Conservation (phyloP, 495 filamentous ascomycete genomes). For the Ramalina intermedia region DNA sequence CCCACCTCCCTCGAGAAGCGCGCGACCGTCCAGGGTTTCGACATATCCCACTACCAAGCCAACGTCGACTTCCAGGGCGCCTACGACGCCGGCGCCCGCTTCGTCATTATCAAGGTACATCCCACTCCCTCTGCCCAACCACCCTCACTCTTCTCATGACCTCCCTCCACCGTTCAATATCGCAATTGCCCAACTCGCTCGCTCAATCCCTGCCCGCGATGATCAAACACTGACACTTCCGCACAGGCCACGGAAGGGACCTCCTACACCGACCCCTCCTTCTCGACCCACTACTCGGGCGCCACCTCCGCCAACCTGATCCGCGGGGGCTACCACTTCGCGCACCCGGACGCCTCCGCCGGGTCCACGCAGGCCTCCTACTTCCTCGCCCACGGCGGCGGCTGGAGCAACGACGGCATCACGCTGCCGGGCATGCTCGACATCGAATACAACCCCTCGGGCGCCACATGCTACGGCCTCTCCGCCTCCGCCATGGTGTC, state of each 20-base stretch:
- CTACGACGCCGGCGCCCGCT: conserved; percentile 43
- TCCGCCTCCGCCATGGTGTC: conserved; percentile 36
- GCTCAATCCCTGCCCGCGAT: background rate
- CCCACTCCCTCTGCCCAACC: background rate
- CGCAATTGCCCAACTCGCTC: no score
- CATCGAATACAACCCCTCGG: conserved; percentile 37
- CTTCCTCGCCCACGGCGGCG: conserved; percentile 47
- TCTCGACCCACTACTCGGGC: conserved; percentile 39
- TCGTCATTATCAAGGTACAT: conserved; percentile 54
- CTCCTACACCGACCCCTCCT: conserved; percentile 34
- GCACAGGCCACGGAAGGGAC: conserved; percentile 45
- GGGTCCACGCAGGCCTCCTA: conserved; percentile 40
- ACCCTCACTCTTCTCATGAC: background rate
- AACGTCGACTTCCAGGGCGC: conserved; percentile 42
- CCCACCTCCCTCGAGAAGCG: conserved; percentile 20
- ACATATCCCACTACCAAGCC: conserved; percentile 47
- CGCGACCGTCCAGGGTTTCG: conserved; percentile 45
- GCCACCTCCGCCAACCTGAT: conserved; percentile 31
- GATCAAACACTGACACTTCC: background rate
- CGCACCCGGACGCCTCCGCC: conserved; percentile 31
- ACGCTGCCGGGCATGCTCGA: conserved; percentile 57
- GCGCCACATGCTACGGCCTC: conserved; percentile 38
- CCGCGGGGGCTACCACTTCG: conserved; percentile 51
- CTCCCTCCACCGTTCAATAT: no score
- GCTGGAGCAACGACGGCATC: conserved; percentile 45